Percentiles rank a stretch among this genome's conserved stretches.
Evolutionary conservation across 1,284 basidiomycete genomes (phyloP).

Genomic region (Anthracocystis setariae): DNA sequence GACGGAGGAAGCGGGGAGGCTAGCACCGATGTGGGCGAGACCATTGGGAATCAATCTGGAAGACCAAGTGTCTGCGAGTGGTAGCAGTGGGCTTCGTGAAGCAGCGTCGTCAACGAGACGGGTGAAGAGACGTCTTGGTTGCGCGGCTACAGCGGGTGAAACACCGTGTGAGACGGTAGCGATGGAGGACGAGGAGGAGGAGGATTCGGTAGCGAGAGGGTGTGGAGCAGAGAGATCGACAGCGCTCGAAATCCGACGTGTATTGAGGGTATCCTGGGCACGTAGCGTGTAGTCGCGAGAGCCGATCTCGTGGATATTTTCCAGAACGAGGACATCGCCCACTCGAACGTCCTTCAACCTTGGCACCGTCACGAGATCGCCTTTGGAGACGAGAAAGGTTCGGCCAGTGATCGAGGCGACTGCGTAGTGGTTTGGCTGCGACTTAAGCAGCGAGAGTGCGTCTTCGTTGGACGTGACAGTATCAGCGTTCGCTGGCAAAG

Average conservation of each 20-base stretch:
- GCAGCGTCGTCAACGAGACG: conserved; percentile 11
- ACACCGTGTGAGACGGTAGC: conserved; percentile 9
- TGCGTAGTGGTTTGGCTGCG: conserved; percentile 85
- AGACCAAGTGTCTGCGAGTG: conserved; percentile 56
- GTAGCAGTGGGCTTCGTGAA: conserved; percentile 13
- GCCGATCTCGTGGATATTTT: conserved; percentile 91
- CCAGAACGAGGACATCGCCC: conserved; percentile 84
- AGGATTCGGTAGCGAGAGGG: neutral
- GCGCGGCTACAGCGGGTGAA: conserved; percentile 16
- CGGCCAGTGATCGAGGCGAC: conserved; percentile 86
- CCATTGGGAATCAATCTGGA: conserved; percentile 55
- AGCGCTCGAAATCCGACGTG: conserved; percentile 34
- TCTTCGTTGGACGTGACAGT: conserved; percentile 17
- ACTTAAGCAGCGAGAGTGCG: conserved; percentile 69
- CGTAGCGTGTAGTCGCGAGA: conserved; percentile 93
- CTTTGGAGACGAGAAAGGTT: conserved; percentile 86
- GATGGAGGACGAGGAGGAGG: neutral
- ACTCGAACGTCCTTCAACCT: conserved; percentile 76
- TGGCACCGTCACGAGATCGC: conserved; percentile 91
- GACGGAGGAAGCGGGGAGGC: conserved; percentile 69
- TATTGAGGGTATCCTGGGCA: conserved; percentile 67
- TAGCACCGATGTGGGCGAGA: conserved; percentile 61
- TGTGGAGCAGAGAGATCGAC: conserved; percentile 20
- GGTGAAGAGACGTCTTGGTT: conserved; percentile 37
- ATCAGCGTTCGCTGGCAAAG: neutral